Percentiles rank a stretch among this genome's conserved stretches.
Conservation (phyloP, 352 stramenopile genomes). For the Hyaloperonospora brassicae region DNA sequence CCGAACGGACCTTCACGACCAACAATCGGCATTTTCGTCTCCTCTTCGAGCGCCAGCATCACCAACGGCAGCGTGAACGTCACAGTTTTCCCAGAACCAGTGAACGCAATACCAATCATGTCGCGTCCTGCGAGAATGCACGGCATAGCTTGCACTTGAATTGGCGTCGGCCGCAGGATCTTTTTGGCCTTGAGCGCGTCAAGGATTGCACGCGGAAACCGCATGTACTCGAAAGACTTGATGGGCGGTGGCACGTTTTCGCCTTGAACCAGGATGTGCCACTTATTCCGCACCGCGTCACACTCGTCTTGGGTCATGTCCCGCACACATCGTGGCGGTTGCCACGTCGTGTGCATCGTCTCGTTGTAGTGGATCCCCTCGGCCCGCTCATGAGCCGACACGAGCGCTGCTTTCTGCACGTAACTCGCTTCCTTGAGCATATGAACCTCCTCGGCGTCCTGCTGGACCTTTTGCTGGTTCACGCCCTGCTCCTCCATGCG, state of each 20-base stretch:
- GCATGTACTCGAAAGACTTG: constrained; percentile 97
- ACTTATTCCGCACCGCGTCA: constrained; percentile 93
- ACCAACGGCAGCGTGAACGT: constrained; percentile 96
- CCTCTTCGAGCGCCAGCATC: constrained; percentile 95
- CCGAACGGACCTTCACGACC: constrained; percentile 94
- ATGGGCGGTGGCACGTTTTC: constrained; percentile 93
- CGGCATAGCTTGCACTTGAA: constrained; percentile 97
- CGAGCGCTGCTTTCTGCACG: constrained; percentile 93
- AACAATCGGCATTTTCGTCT: constrained; percentile 91
- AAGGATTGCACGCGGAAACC: constrained; percentile 91
- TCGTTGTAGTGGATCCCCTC: constrained; percentile 90
- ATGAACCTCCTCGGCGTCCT: constrained; percentile 83
- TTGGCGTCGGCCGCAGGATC: constrained; percentile 94
- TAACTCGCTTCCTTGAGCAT: constrained; percentile 94
- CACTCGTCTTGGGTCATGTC: constrained; percentile 82
- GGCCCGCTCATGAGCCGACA: constrained; percentile 88
- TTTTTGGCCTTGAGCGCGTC: constrained; percentile 91
- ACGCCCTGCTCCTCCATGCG: constrained; percentile 61
- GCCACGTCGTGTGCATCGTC: constrained; percentile 89
- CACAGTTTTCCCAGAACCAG: constrained; percentile 97
- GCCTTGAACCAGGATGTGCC: constrained; percentile 96
- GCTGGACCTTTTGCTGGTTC: constrained; percentile 72
- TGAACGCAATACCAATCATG: constrained; percentile 99
- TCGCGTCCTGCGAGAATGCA: constrained; percentile 94
- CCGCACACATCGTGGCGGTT: constrained; percentile 78